Conservation (phyloP, 768 basidiomycete species). For the Fomitopsis pulvina region DNA sequence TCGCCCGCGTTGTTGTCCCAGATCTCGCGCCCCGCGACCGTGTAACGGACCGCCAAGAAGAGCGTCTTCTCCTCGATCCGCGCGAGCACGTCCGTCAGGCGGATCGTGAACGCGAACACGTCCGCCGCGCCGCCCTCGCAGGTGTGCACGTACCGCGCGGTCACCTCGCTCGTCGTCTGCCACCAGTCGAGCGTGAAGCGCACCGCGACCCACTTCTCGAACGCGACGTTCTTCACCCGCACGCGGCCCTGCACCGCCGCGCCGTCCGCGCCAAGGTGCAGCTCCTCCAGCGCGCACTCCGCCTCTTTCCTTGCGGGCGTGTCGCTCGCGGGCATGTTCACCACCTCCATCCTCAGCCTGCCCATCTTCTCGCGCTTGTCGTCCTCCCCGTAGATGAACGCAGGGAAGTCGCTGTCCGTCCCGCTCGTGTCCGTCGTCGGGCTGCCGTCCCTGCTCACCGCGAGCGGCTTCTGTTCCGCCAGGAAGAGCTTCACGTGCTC, state of each 20-base stretch:
- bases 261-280: slow-evolving; percentile 46
- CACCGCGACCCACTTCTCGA: slow-evolving; percentile 79
- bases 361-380: slow-evolving; percentile 26
- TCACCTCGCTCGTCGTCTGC: slow-evolving; percentile 95
- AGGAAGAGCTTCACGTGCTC: slow-evolving; percentile 95
- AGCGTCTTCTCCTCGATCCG: slow-evolving; percentile 81
- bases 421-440: slow-evolving; percentile 79
- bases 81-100: slow-evolving; percentile 70
- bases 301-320: slow-evolving; percentile 15
- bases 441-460: slow-evolving; percentile 86
- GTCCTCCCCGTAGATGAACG: slow-evolving; percentile 51
- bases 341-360: slow-evolving; percentile 17
- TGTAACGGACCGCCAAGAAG: slow-evolving; percentile 69
- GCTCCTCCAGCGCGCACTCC: slow-evolving; percentile 48
- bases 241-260: slow-evolving; percentile 63
- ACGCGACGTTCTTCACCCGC: slow-evolving; percentile 81
- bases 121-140: slow-evolving; percentile 41
- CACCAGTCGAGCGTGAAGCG: slow-evolving; percentile 93
- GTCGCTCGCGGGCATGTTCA: slow-evolving; percentile 10
- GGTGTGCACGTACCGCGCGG: slow-evolving; percentile 59
- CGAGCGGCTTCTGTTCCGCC: slow-evolving; percentile 90
- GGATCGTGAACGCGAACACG: slow-evolving; percentile 70
- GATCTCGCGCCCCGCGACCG: slow-evolving; percentile 64
- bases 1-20: slow-evolving; percentile 88
- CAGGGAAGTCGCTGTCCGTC: slow-evolving; percentile 71